These are phyloP conservation scores for Fusarium nanum DNA, from an alignment of 2,329 filamentous ascomycete genomes.

Conservation along the genomic window DNA sequence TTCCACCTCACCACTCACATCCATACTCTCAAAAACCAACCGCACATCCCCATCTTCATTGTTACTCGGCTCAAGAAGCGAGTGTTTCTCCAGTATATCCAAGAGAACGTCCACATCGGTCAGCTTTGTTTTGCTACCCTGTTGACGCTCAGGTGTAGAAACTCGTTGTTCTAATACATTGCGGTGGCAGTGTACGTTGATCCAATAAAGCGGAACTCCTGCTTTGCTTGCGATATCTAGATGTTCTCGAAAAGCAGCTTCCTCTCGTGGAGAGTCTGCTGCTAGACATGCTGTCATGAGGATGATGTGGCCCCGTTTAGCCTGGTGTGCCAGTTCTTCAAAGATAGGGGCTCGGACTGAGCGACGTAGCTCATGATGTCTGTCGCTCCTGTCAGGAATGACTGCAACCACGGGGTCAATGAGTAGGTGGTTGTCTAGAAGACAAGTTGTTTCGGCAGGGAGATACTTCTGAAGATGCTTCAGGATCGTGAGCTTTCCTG, in stretches of 20 bases:
- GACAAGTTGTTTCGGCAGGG: constrained; percentile 9
- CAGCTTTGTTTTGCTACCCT: background rate
- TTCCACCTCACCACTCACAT: background rate
- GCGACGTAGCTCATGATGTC: constrained; percentile 35
- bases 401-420: constrained; percentile 34
- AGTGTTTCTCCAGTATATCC: background rate
- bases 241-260: constrained; percentile 25
- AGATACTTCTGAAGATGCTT: constrained; percentile 20
- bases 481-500: constrained; percentile 40
- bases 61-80: background rate
- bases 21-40: background rate
- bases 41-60: accelerated
- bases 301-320: constrained; percentile 11
- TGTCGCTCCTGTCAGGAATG: constrained; percentile 23
- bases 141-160: background rate
- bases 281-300: constrained; percentile 39
- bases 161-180: background rate
- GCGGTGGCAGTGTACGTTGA: constrained; percentile 7
- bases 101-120: background rate
- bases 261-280: constrained; percentile 9
- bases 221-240: constrained; percentile 16
- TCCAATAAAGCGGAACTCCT: constrained; percentile 14
- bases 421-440: constrained; percentile 40
- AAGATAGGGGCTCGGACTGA: constrained; percentile 34
- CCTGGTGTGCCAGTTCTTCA: constrained; percentile 13